A percentile compares a stretch with the other conserved stretches of the same genome.
These are phyloP conservation scores for Lecanicillium sp. DNA, from an alignment of 2,329 filamentous ascomycete species.

Conservation along the genomic window DNA sequence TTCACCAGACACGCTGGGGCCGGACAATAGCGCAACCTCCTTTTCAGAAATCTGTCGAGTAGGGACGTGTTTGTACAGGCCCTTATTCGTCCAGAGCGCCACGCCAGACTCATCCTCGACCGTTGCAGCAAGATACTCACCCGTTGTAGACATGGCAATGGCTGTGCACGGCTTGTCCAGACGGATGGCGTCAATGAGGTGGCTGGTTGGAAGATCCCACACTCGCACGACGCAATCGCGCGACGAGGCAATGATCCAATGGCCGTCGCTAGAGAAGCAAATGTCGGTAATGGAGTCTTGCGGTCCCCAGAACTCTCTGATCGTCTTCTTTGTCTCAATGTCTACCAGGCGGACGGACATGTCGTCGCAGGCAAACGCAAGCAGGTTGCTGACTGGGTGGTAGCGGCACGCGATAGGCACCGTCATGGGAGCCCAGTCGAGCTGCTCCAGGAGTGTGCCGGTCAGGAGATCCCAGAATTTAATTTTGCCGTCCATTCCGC, in stretches of 20 bases:
- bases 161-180: constrained; percentile 73
- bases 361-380: constrained; percentile 86
- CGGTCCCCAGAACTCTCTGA: constrained; percentile 88
- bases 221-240: constrained; percentile 74
- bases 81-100: constrained; percentile 93
- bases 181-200: constrained; percentile 87
- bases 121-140: constrained; percentile 89
- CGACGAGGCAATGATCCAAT: constrained; percentile 87
- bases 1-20: constrained; percentile 76
- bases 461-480: constrained; percentile 98
- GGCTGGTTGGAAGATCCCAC: constrained; percentile 93
- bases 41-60: constrained; percentile 77
- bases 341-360: constrained; percentile 83
- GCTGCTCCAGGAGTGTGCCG: constrained; percentile 68
- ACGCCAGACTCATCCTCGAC: constrained; percentile 77
- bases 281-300: constrained; percentile 68
- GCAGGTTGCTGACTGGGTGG: constrained; percentile 73
- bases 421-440: constrained; percentile 72
- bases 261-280: constrained; percentile 84
- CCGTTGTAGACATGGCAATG: constrained; percentile 79
- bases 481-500: constrained; percentile 81
- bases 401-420: constrained; percentile 71
- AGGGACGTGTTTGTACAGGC: constrained; percentile 80
- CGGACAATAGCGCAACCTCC: constrained; percentile 57
- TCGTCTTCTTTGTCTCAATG: constrained; percentile 79